Evolutionary conservation across 192 early-diverging fungal species (phyloP).

Genomic region (Rhizoclosmatium sp.): DNA sequence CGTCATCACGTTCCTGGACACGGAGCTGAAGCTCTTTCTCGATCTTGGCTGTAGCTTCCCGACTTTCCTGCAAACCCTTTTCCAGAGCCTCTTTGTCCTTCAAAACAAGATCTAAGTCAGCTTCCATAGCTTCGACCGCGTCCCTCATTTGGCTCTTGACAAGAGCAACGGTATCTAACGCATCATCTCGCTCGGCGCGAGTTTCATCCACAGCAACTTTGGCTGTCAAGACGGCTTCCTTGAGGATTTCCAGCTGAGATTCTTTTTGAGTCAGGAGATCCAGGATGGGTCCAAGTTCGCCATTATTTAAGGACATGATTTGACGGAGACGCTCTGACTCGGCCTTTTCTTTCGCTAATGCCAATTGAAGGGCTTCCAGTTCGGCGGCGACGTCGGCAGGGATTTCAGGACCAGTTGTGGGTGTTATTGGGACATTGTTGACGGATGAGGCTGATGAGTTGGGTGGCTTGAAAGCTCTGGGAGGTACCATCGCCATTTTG

Average conservation of each 20-base stretch:
- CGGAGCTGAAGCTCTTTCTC: slow-evolving; percentile 12
- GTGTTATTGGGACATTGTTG: neutral
- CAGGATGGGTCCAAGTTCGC: slow-evolving; percentile 20
- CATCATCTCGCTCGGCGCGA: slow-evolving; percentile 27
- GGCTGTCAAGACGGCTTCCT: slow-evolving; percentile 26
- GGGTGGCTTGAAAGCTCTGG: slow-evolving; percentile 1
- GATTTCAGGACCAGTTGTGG: neutral
- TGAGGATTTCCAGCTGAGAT: slow-evolving; percentile 27
- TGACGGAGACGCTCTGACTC: slow-evolving; percentile 6
- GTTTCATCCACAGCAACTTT: slow-evolving; percentile 33
- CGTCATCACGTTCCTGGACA: slow-evolving; percentile 37
- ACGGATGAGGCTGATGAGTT: no score
- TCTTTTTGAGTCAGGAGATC: slow-evolving; percentile 36
- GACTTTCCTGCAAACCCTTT: neutral
- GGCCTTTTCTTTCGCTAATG: slow-evolving; percentile 3
- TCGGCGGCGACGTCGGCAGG: neutral
- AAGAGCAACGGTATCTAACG: neutral
- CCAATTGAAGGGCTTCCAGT: neutral
- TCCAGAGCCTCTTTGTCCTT: slow-evolving; percentile 12
- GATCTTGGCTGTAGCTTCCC: neutral
- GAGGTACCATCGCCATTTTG: slow-evolving; percentile 25
- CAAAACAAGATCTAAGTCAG: neutral
- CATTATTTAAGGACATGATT: neutral
- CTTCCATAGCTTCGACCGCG: slow-evolving; percentile 9
- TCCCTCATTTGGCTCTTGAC: slow-evolving; percentile 3